Evolutionary conservation across 2,329 filamentous ascomycete genomes (phyloP), one percentile per base, ranked within the genome.

Genomic region (Penicillium vulpinum): DNA sequence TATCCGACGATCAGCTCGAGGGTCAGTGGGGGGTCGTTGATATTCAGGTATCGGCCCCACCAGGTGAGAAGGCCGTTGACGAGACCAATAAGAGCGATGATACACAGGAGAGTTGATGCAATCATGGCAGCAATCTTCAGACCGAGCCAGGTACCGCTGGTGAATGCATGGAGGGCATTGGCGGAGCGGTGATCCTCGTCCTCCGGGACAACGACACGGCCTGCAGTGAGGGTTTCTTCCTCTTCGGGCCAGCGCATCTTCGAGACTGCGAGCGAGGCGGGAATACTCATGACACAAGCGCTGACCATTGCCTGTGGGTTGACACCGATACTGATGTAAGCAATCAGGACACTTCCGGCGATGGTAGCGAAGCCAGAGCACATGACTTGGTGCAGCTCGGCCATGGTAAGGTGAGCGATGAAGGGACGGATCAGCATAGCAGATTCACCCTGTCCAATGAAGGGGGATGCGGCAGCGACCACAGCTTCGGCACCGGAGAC

Each of bases 221-320:
- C 91, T 5, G 90, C 88, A 0, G 92, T 96, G 35, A 96, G 80
- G 0, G 91, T 90, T 75, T 93, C 89, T 73, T 96, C 91, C 3
- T 86, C 88, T 77, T 96, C 92, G 3, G 92, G 92, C 73, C 89
- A 96, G 56, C 92, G 88, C 67, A 96, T 82, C 78, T 96, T 96
- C 62, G 89, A 93, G 59, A 94, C 87, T 49, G 92, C 92, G 15
- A 97, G 82, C 4, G 91, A 95, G 1, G 92, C 92, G 0, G 92
- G 92, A 62, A 96, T 96, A 67, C 89, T 92, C 92, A 97, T 97
- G 73, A 96, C 92, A 71, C 92, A 96, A 8, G 90, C 92, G 2
- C 91, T 96, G 28, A 96, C 88, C 45, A 97, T 81, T 3, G 90
- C 92, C 73, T 95, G 89, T 0, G 90, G 81, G 73, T 92, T 94